Evolutionary conservation across 768 basidiomycete genomes (phyloP).

Genomic region (Rhodotorula taiwanensis): DNA sequence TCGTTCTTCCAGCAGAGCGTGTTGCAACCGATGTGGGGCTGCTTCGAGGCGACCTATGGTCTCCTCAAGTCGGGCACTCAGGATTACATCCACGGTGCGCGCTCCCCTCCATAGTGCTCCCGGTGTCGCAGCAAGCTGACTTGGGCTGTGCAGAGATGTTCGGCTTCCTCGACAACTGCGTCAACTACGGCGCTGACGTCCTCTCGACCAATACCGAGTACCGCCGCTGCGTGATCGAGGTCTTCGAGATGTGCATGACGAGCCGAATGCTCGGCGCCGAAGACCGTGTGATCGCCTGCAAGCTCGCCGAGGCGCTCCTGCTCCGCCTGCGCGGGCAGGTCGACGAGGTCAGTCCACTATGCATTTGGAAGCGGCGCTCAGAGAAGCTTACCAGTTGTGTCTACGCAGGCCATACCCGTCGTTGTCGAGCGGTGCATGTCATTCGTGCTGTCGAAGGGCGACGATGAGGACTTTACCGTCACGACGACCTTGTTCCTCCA

Average conservation of each 20-base stretch:
- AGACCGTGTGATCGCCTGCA: slow-evolving; percentile 75
- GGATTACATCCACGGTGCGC: slow-evolving; percentile 75
- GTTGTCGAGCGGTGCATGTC: slow-evolving; percentile 62
- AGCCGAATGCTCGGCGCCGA: slow-evolving; percentile 69
- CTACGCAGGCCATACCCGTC: slow-evolving; percentile 50
- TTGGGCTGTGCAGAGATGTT: slow-evolving; percentile 61
- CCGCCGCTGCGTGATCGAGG: slow-evolving; percentile 70
- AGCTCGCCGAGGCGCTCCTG: slow-evolving; percentile 72
- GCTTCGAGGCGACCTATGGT: slow-evolving; percentile 74
- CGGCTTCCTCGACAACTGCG: slow-evolving; percentile 77
- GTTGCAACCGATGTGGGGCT: slow-evolving; percentile 75
- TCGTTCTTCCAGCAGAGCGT: slow-evolving; percentile 73
- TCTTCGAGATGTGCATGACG: slow-evolving; percentile 68
- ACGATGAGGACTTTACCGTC: slow-evolving; percentile 47
- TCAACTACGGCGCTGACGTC: slow-evolving; percentile 70
- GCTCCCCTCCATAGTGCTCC: not conserved
- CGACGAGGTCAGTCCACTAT: slow-evolving; percentile 57
- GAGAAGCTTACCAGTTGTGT: not conserved
- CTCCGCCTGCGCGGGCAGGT: slow-evolving; percentile 69
- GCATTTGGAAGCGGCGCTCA: too few relatives aligned
- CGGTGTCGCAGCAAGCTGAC: slow-evolving; percentile 38
- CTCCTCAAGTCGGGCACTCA: slow-evolving; percentile 75
- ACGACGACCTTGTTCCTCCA: slow-evolving; percentile 63
- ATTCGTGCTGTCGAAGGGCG: slow-evolving; percentile 49
- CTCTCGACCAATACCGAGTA: slow-evolving; percentile 70